These are phyloP conservation scores for Cyphellophora europaea DNA, from an alignment of 2,329 filamentous ascomycete genomes.

Conservation along the genomic window DNA sequence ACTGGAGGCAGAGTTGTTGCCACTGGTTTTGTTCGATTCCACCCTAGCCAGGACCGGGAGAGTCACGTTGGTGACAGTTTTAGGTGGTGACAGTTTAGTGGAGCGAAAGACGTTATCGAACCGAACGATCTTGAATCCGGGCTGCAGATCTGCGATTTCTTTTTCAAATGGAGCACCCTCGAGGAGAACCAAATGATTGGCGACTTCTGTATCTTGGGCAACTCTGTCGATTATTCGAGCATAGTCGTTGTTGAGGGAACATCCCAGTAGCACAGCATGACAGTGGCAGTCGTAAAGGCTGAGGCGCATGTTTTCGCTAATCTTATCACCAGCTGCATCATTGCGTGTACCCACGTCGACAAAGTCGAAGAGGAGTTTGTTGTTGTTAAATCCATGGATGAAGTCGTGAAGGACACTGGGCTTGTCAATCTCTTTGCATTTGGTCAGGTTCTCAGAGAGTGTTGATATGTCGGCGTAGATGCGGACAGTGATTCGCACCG, in stretches of 20 bases:
- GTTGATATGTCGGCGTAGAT: conserved; percentile 46
- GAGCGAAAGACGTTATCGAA: conserved; percentile 46
- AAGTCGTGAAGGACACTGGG: conserved; percentile 40
- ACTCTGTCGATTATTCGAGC: conserved; percentile 42
- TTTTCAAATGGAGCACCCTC: conserved; percentile 48
- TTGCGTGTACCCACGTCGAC: conserved; percentile 37
- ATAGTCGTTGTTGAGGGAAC: conserved; percentile 48
- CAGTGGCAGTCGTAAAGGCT: conserved; percentile 50
- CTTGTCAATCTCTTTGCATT: conserved; percentile 35
- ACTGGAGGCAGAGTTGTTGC: conserved; percentile 25
- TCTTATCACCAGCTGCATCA: conserved; percentile 38
- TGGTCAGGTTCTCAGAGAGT: conserved; percentile 38
- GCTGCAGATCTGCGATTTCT: conserved; percentile 39
- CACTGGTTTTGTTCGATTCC: conserved; percentile 30
- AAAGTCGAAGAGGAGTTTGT: conserved; percentile 41
- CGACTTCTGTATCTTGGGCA: conserved; percentile 33
- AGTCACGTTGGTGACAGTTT: conserved; percentile 22
- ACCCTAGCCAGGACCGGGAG: conserved; percentile 24
- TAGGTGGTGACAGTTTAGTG: conserved; percentile 12
- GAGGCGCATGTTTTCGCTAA: conserved; percentile 39
- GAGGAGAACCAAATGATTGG: conserved; percentile 44
- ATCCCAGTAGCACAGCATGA: conserved; percentile 51
- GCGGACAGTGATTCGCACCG: conserved; percentile 40
- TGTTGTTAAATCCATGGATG: conserved; percentile 45
- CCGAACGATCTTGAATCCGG: conserved; percentile 38